Base-by-base conservation (phyloP, 805 yeast species). In the Grigorovia humatica region DNA sequence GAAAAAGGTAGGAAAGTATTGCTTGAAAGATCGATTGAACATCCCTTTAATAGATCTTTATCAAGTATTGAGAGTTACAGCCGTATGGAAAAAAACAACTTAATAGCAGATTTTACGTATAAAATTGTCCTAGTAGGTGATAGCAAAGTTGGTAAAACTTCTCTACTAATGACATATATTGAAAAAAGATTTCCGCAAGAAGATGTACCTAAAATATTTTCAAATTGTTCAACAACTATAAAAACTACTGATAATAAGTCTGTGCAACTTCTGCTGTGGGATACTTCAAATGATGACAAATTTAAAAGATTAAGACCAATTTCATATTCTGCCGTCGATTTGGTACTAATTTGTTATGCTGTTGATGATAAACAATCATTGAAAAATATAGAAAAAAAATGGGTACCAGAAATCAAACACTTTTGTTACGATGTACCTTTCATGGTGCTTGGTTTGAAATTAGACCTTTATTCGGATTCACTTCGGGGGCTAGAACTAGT, bases 71-170 rank as follows among this genome's bases (percentile, higher is more conserved):
- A 64, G 15, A 59, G 67, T 20, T 66, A 58, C 50, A 65, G 63
- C 40, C 55, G 63, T 17, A 62, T 59, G 40, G 53, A 61, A 27
- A 54, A 49, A 41, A 43, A 50, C 2, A 59, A 62, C 35, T 59
- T 57, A 46, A 54, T 59, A 46, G 60, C 75, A 1, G 73, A 74
- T 49, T 62, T 66, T 43, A 72, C 69, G 47, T 59, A 75, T 45
- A 85, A 85, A 62, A 70, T 86, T 6, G 95, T 88, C 12, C 85
- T 85, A 29, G 93, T 88, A 9, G 96, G 96, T 8, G 96, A 88
- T 66, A 89, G 91, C 59, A 90, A 88, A 17, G 83, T 93, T 64
- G 96, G 96, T n/a, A 88, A 88, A 65, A 88, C 96, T 0, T 84
- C 90, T 59, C 66, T 88, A 58, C 62, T 86, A 52, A 70, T 74